phyloP scores from a whole-genome alignment of 2,329 filamentous ascomycete genomes.

The Claviceps humidiphila region DNA sequence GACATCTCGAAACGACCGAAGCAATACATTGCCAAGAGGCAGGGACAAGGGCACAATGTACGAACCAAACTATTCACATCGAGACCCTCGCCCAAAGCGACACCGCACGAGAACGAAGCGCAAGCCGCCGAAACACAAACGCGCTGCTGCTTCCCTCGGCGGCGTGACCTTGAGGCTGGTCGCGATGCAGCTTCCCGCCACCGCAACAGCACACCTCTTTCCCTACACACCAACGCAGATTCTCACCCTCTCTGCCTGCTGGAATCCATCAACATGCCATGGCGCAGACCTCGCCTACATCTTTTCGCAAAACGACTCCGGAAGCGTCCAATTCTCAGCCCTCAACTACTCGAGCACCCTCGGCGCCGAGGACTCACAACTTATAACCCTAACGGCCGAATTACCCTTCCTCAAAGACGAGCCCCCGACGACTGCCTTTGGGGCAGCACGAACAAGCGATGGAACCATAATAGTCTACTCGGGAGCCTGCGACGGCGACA shows the following conservation, averaged over 20 bases:
- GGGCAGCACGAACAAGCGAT: conserved; percentile 50
- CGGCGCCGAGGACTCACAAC: conserved; percentile 26
- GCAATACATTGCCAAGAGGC: too few species aligned
- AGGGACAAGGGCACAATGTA: too few species aligned
- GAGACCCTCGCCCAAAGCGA: not conserved
- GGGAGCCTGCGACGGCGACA: conserved; percentile 52
- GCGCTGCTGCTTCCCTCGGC: not conserved
- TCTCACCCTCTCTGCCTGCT: conserved; percentile 37
- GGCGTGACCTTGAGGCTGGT: conserved; percentile 2
- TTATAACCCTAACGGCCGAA: conserved; percentile 37
- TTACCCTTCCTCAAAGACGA: conserved; percentile 49
- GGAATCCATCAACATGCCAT: conserved; percentile 25
- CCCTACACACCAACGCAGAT: conserved; percentile 71
- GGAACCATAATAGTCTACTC: conserved; percentile 62
- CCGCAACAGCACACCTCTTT: conserved; percentile 32
- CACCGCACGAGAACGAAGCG: not conserved
- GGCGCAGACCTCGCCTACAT: conserved; percentile 50
- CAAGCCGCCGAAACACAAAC: not conserved
- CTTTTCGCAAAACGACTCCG: conserved; percentile 41
- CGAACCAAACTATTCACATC: too few species aligned
- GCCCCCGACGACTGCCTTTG: conserved; percentile 43
- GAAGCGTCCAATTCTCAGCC: conserved; percentile 41
- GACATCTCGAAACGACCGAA: too few species aligned
- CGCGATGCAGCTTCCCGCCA: not conserved
- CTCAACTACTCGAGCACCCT: conserved; percentile 52